phyloP scores from a whole-genome alignment of 148 eudicot genomes.

The Cornus florida region DNA sequence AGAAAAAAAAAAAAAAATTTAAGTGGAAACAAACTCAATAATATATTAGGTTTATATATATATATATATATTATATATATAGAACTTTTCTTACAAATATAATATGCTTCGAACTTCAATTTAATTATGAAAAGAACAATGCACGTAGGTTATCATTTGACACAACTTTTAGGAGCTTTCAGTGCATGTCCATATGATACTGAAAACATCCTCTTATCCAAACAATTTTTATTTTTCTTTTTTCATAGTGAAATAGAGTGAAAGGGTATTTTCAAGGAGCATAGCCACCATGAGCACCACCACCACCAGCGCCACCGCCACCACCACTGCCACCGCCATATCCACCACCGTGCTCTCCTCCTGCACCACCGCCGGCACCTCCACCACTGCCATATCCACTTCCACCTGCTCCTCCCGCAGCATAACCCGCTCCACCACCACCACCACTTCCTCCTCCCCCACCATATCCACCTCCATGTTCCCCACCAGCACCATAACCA shows the following conservation, averaged over 20 bases:
- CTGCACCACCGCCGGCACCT: constrained; percentile 20
- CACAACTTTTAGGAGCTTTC: background rate
- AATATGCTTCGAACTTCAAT: background rate
- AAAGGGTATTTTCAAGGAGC: constrained; percentile 6
- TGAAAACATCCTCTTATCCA: background rate
- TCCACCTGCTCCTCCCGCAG: constrained; percentile 28
- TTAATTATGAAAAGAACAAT: background rate
- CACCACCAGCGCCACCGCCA: constrained; percentile 28
- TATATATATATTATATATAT: too few relatives aligned
- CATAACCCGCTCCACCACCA: constrained; percentile 41
- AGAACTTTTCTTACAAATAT: background rate
- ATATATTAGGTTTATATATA: background rate
- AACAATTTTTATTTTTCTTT: background rate
- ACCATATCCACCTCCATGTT: background rate
- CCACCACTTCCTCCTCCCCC: background rate
- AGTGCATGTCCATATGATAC: background rate
- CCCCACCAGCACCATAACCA: constrained; percentile 13
- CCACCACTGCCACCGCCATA: constrained; percentile 32
- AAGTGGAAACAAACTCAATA: background rate
- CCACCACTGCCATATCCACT: constrained; percentile 35
- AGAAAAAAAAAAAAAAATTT: too few relatives aligned
- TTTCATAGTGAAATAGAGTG: background rate
- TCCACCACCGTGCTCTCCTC: constrained; percentile 33
- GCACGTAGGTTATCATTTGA: background rate
- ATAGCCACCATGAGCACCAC: constrained; percentile 34